Percentiles rank a stretch among this genome's conserved stretches.
Evolutionary conservation across 2,329 filamentous ascomycete genomes (phyloP).

Genomic region (Alternaria panax): DNA sequence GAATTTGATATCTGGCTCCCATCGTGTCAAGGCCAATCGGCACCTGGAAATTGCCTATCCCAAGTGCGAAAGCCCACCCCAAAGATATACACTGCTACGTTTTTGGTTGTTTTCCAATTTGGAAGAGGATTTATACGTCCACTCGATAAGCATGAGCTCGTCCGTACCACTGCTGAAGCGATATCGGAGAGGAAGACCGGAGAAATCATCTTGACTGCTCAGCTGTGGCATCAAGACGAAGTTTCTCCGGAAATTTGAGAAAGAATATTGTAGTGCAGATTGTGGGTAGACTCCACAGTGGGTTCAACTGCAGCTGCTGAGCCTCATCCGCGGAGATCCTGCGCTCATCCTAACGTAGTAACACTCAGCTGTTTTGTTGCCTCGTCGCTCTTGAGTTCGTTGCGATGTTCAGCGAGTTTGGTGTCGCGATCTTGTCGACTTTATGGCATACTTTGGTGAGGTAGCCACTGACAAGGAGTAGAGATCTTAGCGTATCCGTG

Average conservation of each 20-base stretch:
- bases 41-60: background rate
- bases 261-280: background rate
- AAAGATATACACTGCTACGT: too few relatives aligned
- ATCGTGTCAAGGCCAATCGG: background rate
- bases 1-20: background rate
- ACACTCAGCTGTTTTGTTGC: background rate
- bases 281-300: conserved; percentile 6
- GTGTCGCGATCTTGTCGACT: background rate
- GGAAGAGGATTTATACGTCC: too few relatives aligned
- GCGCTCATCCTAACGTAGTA: background rate
- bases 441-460: background rate
- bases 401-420: background rate
- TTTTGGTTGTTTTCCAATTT: background rate
- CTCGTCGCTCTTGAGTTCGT: background rate
- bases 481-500: background rate
- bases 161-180: conserved; percentile 11
- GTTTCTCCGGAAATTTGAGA: conserved; percentile 4
- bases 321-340: conserved; percentile 14
- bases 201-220: conserved; percentile 7
- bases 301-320: conserved; percentile 2
- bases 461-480: background rate
- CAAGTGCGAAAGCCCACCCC: too few relatives aligned
- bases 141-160: too few relatives aligned
- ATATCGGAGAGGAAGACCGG: conserved; percentile 19
- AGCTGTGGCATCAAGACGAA: background rate